phyloP scores from a whole-genome alignment of 306 rosid genomes.

The Citrullus amarus region DNA sequence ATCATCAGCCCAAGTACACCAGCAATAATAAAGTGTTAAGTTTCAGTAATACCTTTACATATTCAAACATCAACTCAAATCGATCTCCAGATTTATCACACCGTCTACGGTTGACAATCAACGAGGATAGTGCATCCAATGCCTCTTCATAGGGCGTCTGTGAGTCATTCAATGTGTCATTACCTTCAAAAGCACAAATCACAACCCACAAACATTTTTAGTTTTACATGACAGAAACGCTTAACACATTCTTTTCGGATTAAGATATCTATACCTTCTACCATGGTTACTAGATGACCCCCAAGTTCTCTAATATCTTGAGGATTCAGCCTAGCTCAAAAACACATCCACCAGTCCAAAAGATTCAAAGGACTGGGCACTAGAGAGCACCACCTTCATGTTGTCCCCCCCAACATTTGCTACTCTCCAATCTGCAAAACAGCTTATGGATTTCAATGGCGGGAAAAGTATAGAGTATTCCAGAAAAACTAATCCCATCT shows the following conservation, averaged over 20 bases:
- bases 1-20: neutral
- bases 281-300: neutral
- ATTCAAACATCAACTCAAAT: conserved; percentile 48
- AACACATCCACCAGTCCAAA: neutral
- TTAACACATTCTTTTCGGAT: neutral
- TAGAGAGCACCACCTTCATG: neutral
- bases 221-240: neutral
- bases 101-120: conserved; percentile 72
- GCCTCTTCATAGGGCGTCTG: conserved; percentile 62
- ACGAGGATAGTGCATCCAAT: conserved; percentile 64
- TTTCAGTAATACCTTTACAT: conserved; percentile 41
- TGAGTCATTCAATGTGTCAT: conserved; percentile 22
- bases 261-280: neutral
- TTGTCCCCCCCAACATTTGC: neutral
- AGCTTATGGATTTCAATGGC: neutral
- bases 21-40: neutral
- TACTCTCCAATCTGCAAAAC: neutral
- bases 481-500: neutral
- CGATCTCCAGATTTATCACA: conserved; percentile 74
- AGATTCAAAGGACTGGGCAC: neutral
- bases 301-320: neutral
- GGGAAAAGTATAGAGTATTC: neutral
- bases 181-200: conserved; percentile 18
- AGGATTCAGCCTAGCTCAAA: neutral
- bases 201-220: neutral